Base-by-base conservation (phyloP, 2,329 filamentous ascomycete genomes). In the Acephala macrosclerotiorum region DNA sequence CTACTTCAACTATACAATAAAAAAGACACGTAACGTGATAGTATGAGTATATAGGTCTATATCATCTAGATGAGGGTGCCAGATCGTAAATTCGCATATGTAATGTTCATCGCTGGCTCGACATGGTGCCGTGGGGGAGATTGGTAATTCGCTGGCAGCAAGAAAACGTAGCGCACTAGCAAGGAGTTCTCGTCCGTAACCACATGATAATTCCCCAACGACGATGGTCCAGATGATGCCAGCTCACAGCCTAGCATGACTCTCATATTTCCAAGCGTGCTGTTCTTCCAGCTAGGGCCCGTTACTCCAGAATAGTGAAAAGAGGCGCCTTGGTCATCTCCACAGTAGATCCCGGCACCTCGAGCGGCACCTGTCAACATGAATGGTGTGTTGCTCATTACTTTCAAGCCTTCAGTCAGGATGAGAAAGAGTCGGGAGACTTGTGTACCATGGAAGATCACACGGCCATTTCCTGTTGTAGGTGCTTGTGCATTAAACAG, bases 161-260 rank as follows among this genome's bases (percentile, higher is more conserved):
- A 47, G 33, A 62, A 62, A 4, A 62, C 35, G 29, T 62, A 62
- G 4, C 60, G 47, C 11, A 62, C 49, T 20, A 56, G 18, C 14
- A 62, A 7, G 14, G 20, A n/a, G 11, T 57, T 45, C 9, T 62
- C 33, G 42, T 62, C 51, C 3, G 60, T 3, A 40, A 62, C 33
- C 1, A 62, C 47, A 22, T 62, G 60, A 20, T 33, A n/a, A 8
- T n/a, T 29, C n/a, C 33, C 35, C 3, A n/a, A 8, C 22, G 26
- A 7, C 7, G 26, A 22, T 33, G 20, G 22, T 42, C 12, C 33
- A 9, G 26, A 2, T 5, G 25, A 18, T 33, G 49, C 47, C n/a
- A 62, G n/a, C 40, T 62, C 60, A 29, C 60, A 62, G 16, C 60
- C 60, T 12, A 62, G 8, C 49, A 62, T 62, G 16, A 62, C 20